Evolutionary conservation across 306 rosid genomes (phyloP).

Genomic region (Cajanus cajan): DNA sequence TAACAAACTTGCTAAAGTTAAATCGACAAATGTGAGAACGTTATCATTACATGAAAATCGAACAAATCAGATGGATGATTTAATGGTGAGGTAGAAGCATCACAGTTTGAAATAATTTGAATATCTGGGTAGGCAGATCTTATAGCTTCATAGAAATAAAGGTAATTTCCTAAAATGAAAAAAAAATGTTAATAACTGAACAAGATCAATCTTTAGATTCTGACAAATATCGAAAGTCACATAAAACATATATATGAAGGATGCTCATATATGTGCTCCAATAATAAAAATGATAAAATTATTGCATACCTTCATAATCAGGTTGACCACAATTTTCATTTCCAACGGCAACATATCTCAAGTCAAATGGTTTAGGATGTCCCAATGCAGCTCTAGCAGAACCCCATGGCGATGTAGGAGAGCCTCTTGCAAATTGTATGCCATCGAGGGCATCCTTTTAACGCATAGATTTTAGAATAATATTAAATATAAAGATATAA

Average conservation of each 20-base stretch:
- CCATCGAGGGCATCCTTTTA: constrained; percentile 85
- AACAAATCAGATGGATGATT: constrained; percentile 84
- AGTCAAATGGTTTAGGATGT: constrained; percentile 81
- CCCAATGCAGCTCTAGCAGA: constrained; percentile 77
- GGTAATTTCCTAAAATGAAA: constrained; percentile 68
- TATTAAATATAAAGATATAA: background rate
- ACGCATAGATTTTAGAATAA: constrained; percentile 17
- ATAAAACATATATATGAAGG: background rate
- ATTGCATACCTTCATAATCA: constrained; percentile 60
- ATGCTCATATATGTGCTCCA: background rate
- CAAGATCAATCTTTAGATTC: background rate
- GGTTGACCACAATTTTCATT: constrained; percentile 78
- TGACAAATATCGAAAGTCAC: background rate
- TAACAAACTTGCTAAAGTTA: background rate
- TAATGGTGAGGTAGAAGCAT: constrained; percentile 57
- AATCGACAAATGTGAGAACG: background rate
- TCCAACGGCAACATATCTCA: constrained; percentile 80
- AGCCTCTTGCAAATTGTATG: constrained; percentile 89
- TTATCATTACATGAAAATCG: constrained; percentile 72
- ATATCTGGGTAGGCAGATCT: constrained; percentile 72
- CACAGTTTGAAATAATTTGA: constrained; percentile 82
- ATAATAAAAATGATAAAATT: background rate
- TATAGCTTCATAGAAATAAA: constrained; percentile 63
- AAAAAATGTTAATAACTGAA: background rate
- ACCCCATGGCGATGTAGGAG: constrained; percentile 72